A percentile compares a stretch with the other conserved stretches of the same genome.
Evolutionary conservation across 1,139 yeast genomes (phyloP).

Genomic region (Yamadazyma jaroonii): DNA sequence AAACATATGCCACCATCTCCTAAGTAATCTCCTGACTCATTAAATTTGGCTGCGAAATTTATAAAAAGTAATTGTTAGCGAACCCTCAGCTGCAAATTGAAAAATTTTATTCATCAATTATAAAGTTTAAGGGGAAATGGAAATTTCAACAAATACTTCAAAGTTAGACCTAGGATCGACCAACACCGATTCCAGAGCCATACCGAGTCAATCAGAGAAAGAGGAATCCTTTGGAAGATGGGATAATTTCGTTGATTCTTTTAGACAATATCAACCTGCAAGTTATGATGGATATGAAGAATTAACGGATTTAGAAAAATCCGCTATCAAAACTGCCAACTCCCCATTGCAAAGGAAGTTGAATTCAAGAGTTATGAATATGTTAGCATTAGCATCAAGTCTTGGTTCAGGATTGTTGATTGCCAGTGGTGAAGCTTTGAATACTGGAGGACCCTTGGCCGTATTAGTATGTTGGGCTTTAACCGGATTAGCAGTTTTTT

Average conservation of each 20-base stretch:
- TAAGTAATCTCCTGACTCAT: background rate
- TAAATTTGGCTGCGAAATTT: background rate
- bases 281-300: constrained; percentile 20
- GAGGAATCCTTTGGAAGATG: constrained; percentile 18
- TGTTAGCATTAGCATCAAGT: constrained; percentile 83
- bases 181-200: background rate
- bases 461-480: constrained; percentile 50
- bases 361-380: constrained; percentile 40
- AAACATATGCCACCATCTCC: background rate
- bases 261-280: constrained; percentile 22
- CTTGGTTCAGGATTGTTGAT: constrained; percentile 57
- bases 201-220: background rate
- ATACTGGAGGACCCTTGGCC: constrained; percentile 66
- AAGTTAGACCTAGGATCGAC: background rate
- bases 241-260: constrained; percentile 40
- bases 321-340: constrained; percentile 36
- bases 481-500: constrained; percentile 25
- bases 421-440: constrained; percentile 35
- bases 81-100: constrained; percentile 4
- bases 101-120: constrained; percentile 1
- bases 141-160: background rate
- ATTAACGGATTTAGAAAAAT: constrained; percentile 34
- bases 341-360: constrained; percentile 36
- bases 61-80: constrained; percentile 2
- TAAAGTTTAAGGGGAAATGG: constrained; percentile 1